Base-by-base conservation (phyloP, 805 yeast genomes). In the Lipomyces yamanashiensis region DNA sequence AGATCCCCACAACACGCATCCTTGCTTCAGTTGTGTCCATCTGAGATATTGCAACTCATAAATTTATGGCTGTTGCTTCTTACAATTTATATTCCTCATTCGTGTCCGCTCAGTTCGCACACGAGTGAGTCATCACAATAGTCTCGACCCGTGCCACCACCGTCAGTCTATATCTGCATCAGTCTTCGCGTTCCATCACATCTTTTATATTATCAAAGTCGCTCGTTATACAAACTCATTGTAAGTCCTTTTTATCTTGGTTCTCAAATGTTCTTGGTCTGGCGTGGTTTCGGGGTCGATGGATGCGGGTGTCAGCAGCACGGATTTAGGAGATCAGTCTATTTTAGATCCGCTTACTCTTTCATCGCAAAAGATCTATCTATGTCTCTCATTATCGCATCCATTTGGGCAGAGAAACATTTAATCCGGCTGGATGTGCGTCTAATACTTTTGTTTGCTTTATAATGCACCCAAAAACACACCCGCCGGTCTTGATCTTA, bases 41-140 rank as follows among this genome's bases (percentile, higher is more conserved):
- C 8, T 51, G 9, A 39, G 45, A 51, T 12, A 13, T 9, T 37
- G 6, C 8, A n/a, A 17, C 28, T 51, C 39, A n/a, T 33, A 4
- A 23, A 53, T 53, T 21, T 53, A 53, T 53, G 56, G 56, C 56
- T 53, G 41, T 53, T 40, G 36, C 13, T 2, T 19, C 7, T 6
- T 23, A 1, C 2, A 10, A 5, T 37, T 12, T 9, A 21, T 53
- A 40, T 53, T 15, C 40, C 48, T 54, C 51, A 54, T 47, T 54
- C 48, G 58, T 54, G 52, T 43, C 37, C 34, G 23, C 15, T 15
- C 9, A 7, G 2, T 41, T 28, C 51, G 48, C 36, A 19, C 58
- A 45, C 58, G 52, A 54, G 52, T 45, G 50, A 44, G 58, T 54
- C 51, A 54, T 54, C 51, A 41, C 48, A 43, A 44, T 23, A 28